Base-by-base conservation (phyloP, 1,284 basidiomycete species). In the Fomitopsis schrenkii region DNA sequence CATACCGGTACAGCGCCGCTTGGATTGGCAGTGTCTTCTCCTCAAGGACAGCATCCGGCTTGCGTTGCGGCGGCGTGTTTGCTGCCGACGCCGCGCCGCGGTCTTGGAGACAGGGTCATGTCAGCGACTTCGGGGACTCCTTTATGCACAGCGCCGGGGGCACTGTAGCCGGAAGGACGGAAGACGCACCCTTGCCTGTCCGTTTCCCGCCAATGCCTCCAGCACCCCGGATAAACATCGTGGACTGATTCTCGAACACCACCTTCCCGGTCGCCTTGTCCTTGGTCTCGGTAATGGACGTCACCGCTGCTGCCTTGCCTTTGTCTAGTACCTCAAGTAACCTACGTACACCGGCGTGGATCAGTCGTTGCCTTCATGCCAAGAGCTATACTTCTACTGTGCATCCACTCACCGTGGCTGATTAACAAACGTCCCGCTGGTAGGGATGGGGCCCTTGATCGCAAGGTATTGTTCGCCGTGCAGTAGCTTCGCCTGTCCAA, bases 381-480 rank as follows among this genome's bases (percentile, higher is more conserved):
- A 44, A n/a, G 41, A 8, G 19, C 17, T 40, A 33, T 14, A 38
- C 14, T 19, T 10, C 52, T 26, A 46, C 44, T 28, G 14, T 38
- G 26, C 26, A 10, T 55, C 9, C 1, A 74, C 81, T 59, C 53
- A 88, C 90, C 86, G 84, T 10, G 88, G 83, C 69, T 91, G 81
- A 74, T 85, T 97, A 46, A 94, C 81, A 40, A 98, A 79, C n/a
- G 89, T 88, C 2, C 87, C 96, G 64, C 83, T 88, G 0, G 93
- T 95, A 0, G 97, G 96, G 66, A 98, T 93, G 0, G 91, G 88
- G 1, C 80, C 88, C 72, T 93, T 92, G 76, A 99, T 95, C 64
- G 87, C 82, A 64, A 99, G 80, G 76, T 94, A 98, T 74, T 99
- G 97, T 76, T 99, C 97, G 62, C 97, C 97, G 76, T 99, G 97